Evolutionary conservation across 2,329 filamentous ascomycete species (phyloP).

Genomic region (Aspergillus ochraceoroseus): DNA sequence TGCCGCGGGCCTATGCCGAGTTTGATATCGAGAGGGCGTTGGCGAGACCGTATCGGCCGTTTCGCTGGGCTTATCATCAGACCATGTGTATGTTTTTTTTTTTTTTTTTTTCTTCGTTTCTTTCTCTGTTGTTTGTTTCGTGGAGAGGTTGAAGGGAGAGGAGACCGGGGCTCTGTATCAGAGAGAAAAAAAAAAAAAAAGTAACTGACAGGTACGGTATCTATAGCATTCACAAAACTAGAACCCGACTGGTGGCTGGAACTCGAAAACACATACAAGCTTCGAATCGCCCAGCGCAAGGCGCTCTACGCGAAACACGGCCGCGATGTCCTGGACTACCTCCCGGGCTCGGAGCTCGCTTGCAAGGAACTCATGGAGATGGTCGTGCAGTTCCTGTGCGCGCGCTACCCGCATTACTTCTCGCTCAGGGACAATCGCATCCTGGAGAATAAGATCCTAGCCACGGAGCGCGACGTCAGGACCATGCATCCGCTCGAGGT

Average conservation of each 20-base stretch:
- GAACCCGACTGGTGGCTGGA: constrained; percentile 88
- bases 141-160: no score
- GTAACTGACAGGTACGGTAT: no score
- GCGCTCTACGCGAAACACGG: constrained; percentile 61
- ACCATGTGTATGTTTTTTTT: constrained; percentile 69
- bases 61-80: constrained; percentile 81
- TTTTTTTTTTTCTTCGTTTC: neutral
- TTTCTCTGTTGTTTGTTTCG: no score
- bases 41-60: constrained; percentile 72
- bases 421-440: constrained; percentile 51
- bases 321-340: constrained; percentile 57
- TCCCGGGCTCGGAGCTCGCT: constrained; percentile 71
- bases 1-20: constrained; percentile 58
- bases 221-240: constrained; percentile 66
- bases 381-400: constrained; percentile 70
- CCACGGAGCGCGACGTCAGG: constrained; percentile 57
- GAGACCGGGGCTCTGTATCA: no score
- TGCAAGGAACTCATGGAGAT: constrained; percentile 88
- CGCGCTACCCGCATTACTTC: constrained; percentile 73
- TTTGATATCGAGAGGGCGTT: constrained; percentile 66
- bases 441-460: constrained; percentile 66
- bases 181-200: no score
- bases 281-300: constrained; percentile 64
- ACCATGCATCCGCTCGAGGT: constrained; percentile 62
- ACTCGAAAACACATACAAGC: constrained; percentile 66